Percentiles rank a stretch among this genome's conserved stretches.
These are phyloP conservation scores for Arachis stenosperma DNA, from an alignment of 306 rosid genomes.

Conservation along the genomic window DNA sequence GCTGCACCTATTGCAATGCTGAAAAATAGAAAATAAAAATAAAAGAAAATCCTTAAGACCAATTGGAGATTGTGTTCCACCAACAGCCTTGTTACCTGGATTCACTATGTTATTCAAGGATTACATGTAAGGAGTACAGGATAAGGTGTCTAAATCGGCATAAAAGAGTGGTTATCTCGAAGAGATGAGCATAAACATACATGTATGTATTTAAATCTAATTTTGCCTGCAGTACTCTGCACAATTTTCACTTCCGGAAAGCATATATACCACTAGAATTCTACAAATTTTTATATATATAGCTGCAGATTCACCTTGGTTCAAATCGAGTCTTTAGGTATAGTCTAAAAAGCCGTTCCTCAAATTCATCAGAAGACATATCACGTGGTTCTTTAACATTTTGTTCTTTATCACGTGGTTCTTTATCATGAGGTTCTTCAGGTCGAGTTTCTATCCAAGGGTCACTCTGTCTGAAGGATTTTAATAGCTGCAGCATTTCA, in stretches of 20 bases:
- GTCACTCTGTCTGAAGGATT: slow-evolving; percentile 57
- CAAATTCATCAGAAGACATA: slow-evolving; percentile 47
- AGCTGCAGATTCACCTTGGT: slow-evolving; percentile 58
- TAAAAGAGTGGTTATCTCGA: neutral
- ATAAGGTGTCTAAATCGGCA: too few relatives aligned
- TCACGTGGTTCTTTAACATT: neutral
- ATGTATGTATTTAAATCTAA: neutral
- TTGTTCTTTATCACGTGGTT: slow-evolving; percentile 39
- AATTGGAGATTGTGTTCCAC: neutral
- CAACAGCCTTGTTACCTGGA: neutral
- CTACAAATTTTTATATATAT: slow-evolving; percentile 2
- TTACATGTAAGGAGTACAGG: too few relatives aligned
- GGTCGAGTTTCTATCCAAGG: slow-evolving; percentile 64
- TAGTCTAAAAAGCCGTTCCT: slow-evolving; percentile 59
- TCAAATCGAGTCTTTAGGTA: slow-evolving; percentile 65
- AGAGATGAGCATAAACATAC: neutral
- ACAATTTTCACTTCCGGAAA: neutral
- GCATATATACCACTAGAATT: neutral
- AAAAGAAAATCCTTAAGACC: neutral
- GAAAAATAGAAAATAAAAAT: slow-evolving; percentile 29
- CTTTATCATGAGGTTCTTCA: slow-evolving; percentile 20
- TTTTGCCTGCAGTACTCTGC: neutral
- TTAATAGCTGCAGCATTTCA: slow-evolving; percentile 65
- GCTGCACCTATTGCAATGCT: slow-evolving; percentile 58
- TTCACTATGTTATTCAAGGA: too few relatives aligned